These are phyloP conservation scores for Auricularia sp. DNA, from an alignment of 768 basidiomycete species.

Conservation along the genomic window DNA sequence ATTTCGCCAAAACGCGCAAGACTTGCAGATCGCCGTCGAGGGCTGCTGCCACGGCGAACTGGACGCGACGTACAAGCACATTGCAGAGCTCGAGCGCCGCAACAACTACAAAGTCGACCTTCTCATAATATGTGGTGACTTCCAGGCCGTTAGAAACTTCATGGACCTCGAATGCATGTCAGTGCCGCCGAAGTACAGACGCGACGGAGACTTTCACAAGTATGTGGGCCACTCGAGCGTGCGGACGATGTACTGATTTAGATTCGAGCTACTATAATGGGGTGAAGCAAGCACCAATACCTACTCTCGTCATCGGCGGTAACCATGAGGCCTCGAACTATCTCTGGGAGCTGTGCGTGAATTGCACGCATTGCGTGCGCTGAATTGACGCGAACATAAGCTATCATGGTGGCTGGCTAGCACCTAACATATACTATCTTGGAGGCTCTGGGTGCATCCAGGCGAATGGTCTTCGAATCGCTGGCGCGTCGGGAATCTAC, in stretches of 20 bases:
- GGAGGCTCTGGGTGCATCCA: slow-evolving; percentile 84
- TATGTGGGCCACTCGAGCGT: slow-evolving; percentile 4
- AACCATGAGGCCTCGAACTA: slow-evolving; percentile 98
- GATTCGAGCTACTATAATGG: slow-evolving; percentile 74
- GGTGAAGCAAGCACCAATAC: slow-evolving; percentile 64
- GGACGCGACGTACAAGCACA: slow-evolving; percentile 73
- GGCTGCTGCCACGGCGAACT: slow-evolving; percentile 94
- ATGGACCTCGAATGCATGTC: slow-evolving; percentile 85
- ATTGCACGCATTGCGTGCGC: background rate
- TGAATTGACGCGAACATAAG: slow-evolving; percentile 26
- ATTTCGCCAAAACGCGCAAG: background rate
- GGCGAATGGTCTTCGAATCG: slow-evolving; percentile 79
- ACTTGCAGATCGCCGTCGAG: slow-evolving; percentile 67
- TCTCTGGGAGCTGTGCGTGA: slow-evolving; percentile 82
- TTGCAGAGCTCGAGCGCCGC: slow-evolving; percentile 48
- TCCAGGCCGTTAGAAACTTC: slow-evolving; percentile 81
- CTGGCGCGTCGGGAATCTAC: slow-evolving; percentile 89
- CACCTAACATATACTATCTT: slow-evolving; percentile 92
- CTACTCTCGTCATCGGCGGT: slow-evolving; percentile 92
- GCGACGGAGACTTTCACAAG: slow-evolving; percentile 69
- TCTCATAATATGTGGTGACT: slow-evolving; percentile 91
- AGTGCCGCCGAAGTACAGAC: slow-evolving; percentile 79
- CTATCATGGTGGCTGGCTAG: slow-evolving; percentile 95
- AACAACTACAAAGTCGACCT: slow-evolving; percentile 67
- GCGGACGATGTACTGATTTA: slow-evolving; percentile 1